Base-by-base conservation (phyloP, 352 stramenopile species). In the Thraustochytrium striatum region DNA sequence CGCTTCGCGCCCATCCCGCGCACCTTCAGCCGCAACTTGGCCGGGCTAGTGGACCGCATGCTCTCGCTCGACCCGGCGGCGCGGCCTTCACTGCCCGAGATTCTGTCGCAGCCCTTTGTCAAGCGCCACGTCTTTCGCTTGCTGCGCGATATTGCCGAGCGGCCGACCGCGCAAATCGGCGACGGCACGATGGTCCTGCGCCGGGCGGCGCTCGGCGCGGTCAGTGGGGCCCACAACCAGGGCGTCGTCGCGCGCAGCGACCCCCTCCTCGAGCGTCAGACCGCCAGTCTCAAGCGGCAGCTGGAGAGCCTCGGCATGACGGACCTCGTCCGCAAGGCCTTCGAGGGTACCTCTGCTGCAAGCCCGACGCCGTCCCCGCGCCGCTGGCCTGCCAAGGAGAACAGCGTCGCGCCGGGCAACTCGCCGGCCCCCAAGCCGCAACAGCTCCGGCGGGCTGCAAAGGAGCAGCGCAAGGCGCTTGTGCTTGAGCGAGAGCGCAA, bases 71-170 rank as follows among this genome's bases (percentile, higher is more conserved):
- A 78, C 21, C 86, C 87, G 16, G 52, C 72, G 19, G 38, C 65
- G 30, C 61, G 87, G 25, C 86, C 87, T 11, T 72, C 84, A 35
- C 38, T 90, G 13, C 82, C 87, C 5, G 61, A 53, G n/a, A 87
- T 90, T 16, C 80, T 90, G 11, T 80, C 58, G 25, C 78, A 82
- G 55, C 81, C 79, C 32, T 89, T 89, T 50, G 85, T 90, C 32
- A 88, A 87, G 73, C 86, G 80, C 32, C 87, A 90, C 81, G 81
- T 90, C 2, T 68, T 83, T 2, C 68, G 84, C 13, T 88, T 89
- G 53, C 58, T 90, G 25, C 50, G 28, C 7, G 86, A 89, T 39
- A 88, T 90, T 43, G 62, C 84, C 30, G 82, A 81, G n/a, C 57
- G 86, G 19, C 72, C 84, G 30, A 53, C 50, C 38, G 30, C 55